Percentiles rank a stretch among this genome's conserved stretches.
Evolutionary conservation across 768 basidiomycete species (phyloP).

Genomic region (Termitomyces sp.): DNA sequence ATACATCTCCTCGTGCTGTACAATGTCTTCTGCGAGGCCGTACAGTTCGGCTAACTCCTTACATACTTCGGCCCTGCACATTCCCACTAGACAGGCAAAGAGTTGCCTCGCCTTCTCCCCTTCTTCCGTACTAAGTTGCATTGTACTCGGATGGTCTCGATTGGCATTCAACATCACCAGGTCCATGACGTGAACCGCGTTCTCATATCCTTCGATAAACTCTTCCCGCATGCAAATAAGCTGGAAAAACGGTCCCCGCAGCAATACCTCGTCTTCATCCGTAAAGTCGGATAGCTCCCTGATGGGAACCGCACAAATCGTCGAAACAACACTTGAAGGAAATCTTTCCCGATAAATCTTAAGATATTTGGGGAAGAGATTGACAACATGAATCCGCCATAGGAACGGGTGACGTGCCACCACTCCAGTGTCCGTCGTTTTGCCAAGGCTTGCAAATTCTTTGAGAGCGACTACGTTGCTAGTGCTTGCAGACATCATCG

Average conservation of each 20-base stretch:
- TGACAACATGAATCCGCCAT: slow-evolving; percentile 11
- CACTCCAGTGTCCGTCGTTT: neutral
- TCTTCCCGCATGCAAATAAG: slow-evolving; percentile 11
- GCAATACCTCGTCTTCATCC: slow-evolving; percentile 9
- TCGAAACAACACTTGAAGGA: slow-evolving; percentile 12
- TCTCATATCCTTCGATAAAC: slow-evolving; percentile 5
- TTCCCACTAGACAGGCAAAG: slow-evolving; percentile 10
- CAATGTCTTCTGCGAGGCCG: slow-evolving; percentile 2
- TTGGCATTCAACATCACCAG: slow-evolving; percentile 13
- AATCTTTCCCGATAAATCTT: slow-evolving; percentile 7
- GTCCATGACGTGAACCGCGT: slow-evolving; percentile 11
- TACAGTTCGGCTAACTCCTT: slow-evolving; percentile 3
- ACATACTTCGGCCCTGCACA: slow-evolving; percentile 10
- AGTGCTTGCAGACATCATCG: slow-evolving; percentile 14
- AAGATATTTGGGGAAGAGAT: slow-evolving; percentile 6
- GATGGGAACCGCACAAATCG: slow-evolving; percentile 12
- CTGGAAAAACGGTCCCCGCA: slow-evolving; percentile 14
- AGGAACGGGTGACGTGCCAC: slow-evolving; percentile 6
- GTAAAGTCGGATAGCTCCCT: slow-evolving; percentile 7
- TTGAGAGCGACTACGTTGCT: slow-evolving; percentile 8
- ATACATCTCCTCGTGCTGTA: slow-evolving; percentile 2
- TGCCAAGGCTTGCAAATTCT: slow-evolving; percentile 7
- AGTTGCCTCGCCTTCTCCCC: slow-evolving; percentile 11
- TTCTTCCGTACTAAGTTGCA: slow-evolving; percentile 6
- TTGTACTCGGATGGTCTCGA: slow-evolving; percentile 13